A percentile compares a stretch with the other conserved stretches of the same genome.
phyloP scores from a whole-genome alignment of 2,329 filamentous ascomycete genomes.

The Amesomyces nigricolor region DNA sequence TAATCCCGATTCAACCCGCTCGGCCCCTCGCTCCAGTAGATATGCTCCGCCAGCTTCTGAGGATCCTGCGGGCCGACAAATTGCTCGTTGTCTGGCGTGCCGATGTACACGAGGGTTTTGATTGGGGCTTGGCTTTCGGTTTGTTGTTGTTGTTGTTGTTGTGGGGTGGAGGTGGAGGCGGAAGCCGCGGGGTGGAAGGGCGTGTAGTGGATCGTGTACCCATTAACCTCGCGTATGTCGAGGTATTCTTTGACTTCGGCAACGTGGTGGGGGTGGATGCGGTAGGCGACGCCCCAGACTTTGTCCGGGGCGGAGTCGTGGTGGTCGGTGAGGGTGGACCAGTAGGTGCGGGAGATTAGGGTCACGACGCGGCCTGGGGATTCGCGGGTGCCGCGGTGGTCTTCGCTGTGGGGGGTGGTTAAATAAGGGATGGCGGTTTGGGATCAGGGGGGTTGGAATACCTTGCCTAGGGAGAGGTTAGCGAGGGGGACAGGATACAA shows the following conservation, averaged over 20 bases:
- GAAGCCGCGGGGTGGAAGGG: constrained; percentile 62
- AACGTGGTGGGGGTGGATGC: constrained; percentile 67
- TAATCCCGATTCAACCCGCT: constrained; percentile 91
- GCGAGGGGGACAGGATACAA: constrained; percentile 7
- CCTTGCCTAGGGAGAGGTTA: constrained; percentile 28
- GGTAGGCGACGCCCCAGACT: constrained; percentile 92
- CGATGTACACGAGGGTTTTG: constrained; percentile 78
- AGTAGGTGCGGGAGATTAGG: constrained; percentile 77
- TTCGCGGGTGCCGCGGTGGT: constrained; percentile 87
- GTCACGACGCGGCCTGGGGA: constrained; percentile 89
- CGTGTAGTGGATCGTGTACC: constrained; percentile 89
- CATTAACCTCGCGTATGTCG: constrained; percentile 95
- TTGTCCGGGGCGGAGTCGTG: constrained; percentile 55
- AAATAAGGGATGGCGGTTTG: background rate
- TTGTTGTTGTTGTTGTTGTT: no score
- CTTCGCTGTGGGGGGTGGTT: constrained; percentile 55
- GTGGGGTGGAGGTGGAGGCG: background rate
- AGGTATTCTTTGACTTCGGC: constrained; percentile 80
- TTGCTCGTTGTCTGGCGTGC: constrained; percentile 86
- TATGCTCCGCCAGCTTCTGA: constrained; percentile 71
- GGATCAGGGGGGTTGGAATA: constrained; percentile 14
- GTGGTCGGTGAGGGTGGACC: constrained; percentile 68
- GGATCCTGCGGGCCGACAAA: constrained; percentile 82
- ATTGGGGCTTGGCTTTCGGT: constrained; percentile 33
- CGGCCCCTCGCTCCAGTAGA: constrained; percentile 68